Evolutionary conservation across 2,329 filamentous ascomycete genomes (phyloP).

Genomic region (Cytospora mali): DNA sequence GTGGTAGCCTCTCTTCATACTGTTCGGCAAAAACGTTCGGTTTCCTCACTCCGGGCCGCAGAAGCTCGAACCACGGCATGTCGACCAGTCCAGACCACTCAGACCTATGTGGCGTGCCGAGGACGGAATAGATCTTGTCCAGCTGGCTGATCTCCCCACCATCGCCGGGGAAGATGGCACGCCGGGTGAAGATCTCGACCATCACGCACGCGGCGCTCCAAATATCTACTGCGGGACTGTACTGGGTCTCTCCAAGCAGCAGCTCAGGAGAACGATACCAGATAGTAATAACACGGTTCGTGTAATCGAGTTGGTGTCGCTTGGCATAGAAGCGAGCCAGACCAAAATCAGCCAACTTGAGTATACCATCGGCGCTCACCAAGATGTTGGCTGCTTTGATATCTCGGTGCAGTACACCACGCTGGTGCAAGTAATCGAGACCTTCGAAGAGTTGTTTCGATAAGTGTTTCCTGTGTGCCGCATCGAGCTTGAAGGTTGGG

Average conservation of each 20-base stretch:
- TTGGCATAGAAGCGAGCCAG: conserved; percentile 96
- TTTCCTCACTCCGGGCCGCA: conserved; percentile 75
- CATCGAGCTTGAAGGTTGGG: conserved; percentile 82
- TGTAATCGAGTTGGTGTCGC: conserved; percentile 88
- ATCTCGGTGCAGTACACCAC: conserved; percentile 93
- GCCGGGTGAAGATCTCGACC: conserved; percentile 91
- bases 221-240: conserved; percentile 87
- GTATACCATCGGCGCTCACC: conserved; percentile 82
- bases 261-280: conserved; percentile 95
- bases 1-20: conserved; percentile 76
- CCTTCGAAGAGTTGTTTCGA: conserved; percentile 92
- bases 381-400: conserved; percentile 99
- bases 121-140: conserved; percentile 91
- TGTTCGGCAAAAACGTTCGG: conserved; percentile 79
- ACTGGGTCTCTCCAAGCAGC: conserved; percentile 86
- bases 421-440: conserved; percentile 87
- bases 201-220: conserved; percentile 98
- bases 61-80: conserved; percentile 95
- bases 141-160: conserved; percentile 95
- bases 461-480: conserved; percentile 88
- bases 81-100: conserved; percentile 92
- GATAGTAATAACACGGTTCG: conserved; percentile 97
- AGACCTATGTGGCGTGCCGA: conserved; percentile 81
- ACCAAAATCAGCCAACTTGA: conserved; percentile 96
- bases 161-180: conserved; percentile 93